These are phyloP conservation scores for Nakazawaea ernobii DNA, from an alignment of 805 yeast species.

Conservation along the genomic window DNA sequence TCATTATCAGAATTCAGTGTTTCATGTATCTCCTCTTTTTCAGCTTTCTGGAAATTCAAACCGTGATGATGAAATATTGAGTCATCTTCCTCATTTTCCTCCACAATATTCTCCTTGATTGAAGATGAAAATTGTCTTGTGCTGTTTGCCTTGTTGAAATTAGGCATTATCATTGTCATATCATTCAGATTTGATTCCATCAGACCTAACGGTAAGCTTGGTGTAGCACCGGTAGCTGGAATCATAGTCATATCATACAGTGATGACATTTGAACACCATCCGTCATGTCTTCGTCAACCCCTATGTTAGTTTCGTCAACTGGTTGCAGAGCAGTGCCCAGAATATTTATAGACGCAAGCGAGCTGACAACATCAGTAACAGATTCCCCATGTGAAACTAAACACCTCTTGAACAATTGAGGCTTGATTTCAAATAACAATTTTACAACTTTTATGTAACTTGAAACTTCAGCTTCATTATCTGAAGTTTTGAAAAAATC, in stretches of 20 bases:
- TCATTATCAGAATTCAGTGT: neutral
- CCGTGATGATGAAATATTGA: conserved; percentile 9
- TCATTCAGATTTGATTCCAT: conserved; percentile 18
- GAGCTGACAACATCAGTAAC: conserved; percentile 14
- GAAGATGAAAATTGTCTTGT: neutral
- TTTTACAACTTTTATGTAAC: neutral
- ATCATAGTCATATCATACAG: conserved; percentile 9
- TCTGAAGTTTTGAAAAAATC: conserved; percentile 30
- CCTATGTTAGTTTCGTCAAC: conserved; percentile 17
- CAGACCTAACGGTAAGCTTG: conserved; percentile 9
- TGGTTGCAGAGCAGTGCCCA: too few relatives aligned
- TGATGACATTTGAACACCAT: conserved; percentile 9
- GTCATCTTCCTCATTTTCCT: conserved; percentile 6
- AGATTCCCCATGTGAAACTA: neutral
- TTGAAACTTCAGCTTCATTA: conserved; percentile 14
- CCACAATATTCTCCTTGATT: neutral
- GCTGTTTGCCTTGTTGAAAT: conserved; percentile 15
- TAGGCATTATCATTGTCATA: conserved; percentile 21
- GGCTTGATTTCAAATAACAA: neutral
- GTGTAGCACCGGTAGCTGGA: neutral
- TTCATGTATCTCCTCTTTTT: conserved; percentile 1
- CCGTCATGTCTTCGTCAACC: conserved; percentile 11
- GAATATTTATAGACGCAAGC: conserved; percentile 18
- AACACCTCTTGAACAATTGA: neutral
- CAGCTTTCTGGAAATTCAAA: conserved; percentile 7